phyloP scores from a whole-genome alignment of 192 early-diverging fungal genomes.

The Mortierella claussenii region DNA sequence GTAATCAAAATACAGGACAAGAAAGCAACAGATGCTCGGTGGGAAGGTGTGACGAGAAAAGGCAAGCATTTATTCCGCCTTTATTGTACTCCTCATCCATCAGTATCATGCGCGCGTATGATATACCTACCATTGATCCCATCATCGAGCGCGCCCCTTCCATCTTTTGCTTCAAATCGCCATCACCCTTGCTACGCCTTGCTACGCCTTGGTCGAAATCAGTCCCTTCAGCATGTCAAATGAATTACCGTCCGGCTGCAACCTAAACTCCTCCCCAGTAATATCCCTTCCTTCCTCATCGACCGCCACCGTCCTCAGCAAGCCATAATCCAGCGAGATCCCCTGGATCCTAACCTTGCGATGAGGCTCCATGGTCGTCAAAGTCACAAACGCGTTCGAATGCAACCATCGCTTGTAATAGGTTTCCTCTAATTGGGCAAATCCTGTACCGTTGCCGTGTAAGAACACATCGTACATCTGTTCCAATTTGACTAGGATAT shows the following conservation, averaged over 20 bases:
- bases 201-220: conserved; percentile 75
- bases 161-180: too few species aligned
- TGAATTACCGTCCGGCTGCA: conserved; percentile 97
- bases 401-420: conserved; percentile 95
- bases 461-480: conserved; percentile 79
- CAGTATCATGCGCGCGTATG: too few species aligned
- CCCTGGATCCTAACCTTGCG: conserved; percentile 76
- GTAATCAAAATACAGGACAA: too few species aligned
- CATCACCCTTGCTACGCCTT: too few species aligned
- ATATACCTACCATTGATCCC: too few species aligned
- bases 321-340: conserved; percentile 76
- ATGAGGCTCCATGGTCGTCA: conserved; percentile 40
- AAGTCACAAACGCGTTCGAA: conserved; percentile 54
- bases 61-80: too few species aligned
- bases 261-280: conserved; percentile 63
- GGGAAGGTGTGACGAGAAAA: too few species aligned
- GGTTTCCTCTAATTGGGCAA: conserved; percentile 74
- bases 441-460: conserved; percentile 60
- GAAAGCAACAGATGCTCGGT: too few species aligned
- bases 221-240: conserved; percentile 98
- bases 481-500: conserved; percentile 79
- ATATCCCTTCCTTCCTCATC: conserved; percentile 52
- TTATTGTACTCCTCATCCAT: too few species aligned
- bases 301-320: conserved; percentile 75
- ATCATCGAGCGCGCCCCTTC: too few species aligned